These are phyloP conservation scores for Diutina neorugosa DNA, from an alignment of 1,139 yeast genomes.

Conservation along the genomic window DNA sequence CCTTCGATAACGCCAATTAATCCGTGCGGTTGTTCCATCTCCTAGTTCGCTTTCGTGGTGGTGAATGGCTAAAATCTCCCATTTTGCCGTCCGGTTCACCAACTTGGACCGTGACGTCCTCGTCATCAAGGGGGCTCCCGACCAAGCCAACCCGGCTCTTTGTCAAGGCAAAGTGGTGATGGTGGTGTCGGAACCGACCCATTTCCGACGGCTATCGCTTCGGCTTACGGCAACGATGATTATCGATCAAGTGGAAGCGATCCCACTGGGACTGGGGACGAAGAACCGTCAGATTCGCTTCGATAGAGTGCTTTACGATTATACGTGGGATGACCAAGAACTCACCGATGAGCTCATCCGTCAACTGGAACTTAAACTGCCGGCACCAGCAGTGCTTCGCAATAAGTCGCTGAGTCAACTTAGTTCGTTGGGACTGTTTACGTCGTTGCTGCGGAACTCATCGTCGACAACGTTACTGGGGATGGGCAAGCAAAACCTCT, in stretches of 20 bases:
- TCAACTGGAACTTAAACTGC: conserved; percentile 16
- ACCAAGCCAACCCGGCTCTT: conserved; percentile 68
- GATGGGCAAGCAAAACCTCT: conserved; percentile 13
- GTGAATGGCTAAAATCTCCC: conserved; percentile 18
- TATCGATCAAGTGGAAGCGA: conserved; percentile 19
- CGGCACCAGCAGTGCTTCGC: conserved; percentile 5
- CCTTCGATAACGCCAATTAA: not conserved
- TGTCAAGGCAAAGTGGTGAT: conserved; percentile 70
- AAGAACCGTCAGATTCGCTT: conserved; percentile 33
- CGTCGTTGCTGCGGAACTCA: not conserved
- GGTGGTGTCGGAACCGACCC: conserved; percentile 64
- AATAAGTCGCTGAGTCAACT: conserved; percentile 21
- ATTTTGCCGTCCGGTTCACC: conserved; percentile 51
- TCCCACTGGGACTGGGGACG: not conserved
- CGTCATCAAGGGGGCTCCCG: conserved; percentile 64
- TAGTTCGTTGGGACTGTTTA: conserved; percentile 7
- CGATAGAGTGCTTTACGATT: conserved; percentile 60
- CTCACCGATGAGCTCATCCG: conserved; percentile 19
- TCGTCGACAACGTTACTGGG: conserved; percentile 8
- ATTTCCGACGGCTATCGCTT: conserved; percentile 50
- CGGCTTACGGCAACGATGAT: conserved; percentile 49
- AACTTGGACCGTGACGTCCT: conserved; percentile 71
- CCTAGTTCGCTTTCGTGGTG: not conserved
- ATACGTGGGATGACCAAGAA: conserved; percentile 63
- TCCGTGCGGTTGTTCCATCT: not conserved